phyloP scores from a whole-genome alignment of 208 protist genomes.

The Crithidia sp. region DNA sequence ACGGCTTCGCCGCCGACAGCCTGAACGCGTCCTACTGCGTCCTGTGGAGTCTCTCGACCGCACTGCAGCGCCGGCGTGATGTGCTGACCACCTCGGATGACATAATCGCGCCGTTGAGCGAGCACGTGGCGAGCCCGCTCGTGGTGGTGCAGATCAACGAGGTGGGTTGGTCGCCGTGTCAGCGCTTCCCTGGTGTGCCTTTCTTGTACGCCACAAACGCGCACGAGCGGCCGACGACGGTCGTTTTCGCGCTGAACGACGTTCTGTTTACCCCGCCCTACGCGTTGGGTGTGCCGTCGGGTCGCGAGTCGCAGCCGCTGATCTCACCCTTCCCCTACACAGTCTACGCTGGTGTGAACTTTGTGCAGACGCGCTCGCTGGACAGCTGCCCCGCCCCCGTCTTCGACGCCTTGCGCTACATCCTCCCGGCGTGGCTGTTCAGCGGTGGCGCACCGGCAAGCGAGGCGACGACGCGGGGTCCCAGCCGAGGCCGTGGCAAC shows the following conservation, averaged over 20 bases:
- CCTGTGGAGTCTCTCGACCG: constrained; percentile 77
- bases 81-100: constrained; percentile 21
- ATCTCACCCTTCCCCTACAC: constrained; percentile 52
- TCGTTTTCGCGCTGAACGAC: constrained; percentile 81
- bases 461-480: not conserved
- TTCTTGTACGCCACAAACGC: constrained; percentile 61
- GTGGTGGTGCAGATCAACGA: constrained; percentile 52
- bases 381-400: constrained; percentile 58
- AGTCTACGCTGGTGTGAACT: constrained; percentile 75
- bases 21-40: constrained; percentile 54
- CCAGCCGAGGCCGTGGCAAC: too few species aligned
- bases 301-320: constrained; percentile 38
- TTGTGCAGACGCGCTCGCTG: constrained; percentile 61
- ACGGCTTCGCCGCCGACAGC: constrained; percentile 44
- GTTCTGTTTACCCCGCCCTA: constrained; percentile 68
- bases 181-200: constrained; percentile 65
- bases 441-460: constrained; percentile 9
- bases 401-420: constrained; percentile 50
- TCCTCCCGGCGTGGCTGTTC: constrained; percentile 56
- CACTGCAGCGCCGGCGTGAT: constrained; percentile 61
- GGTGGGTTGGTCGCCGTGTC: constrained; percentile 45
- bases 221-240: constrained; percentile 25
- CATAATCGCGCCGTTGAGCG: constrained; percentile 50
- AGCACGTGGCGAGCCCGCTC: constrained; percentile 77
- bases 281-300: constrained; percentile 45